Conservation (phyloP, 176 grass and related monocot genomes). For the Aechmea fasciata region DNA sequence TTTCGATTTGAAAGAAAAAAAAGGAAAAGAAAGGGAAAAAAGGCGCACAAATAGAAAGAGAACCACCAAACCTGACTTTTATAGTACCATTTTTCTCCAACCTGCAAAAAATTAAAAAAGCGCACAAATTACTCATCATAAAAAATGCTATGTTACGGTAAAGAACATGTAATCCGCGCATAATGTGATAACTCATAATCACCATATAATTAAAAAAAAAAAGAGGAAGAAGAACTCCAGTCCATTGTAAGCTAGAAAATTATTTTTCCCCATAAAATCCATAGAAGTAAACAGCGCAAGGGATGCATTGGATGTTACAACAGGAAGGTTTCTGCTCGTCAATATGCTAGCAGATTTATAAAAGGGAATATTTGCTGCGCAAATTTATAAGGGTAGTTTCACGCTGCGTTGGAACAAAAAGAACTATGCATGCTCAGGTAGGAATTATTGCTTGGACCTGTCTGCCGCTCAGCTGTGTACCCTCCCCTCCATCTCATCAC, state of each 20-base stretch:
- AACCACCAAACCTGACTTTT: constrained; percentile 22
- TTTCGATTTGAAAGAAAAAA: background rate
- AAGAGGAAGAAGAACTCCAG: background rate
- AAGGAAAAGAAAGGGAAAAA: background rate
- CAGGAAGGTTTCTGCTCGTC: too few relatives aligned
- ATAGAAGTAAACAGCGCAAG: too few relatives aligned
- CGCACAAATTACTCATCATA: background rate
- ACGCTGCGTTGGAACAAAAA: too few relatives aligned
- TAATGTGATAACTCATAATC: background rate
- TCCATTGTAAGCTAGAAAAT: background rate
- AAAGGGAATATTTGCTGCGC: too few relatives aligned
- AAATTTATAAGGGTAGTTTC: too few relatives aligned
- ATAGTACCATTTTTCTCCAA: constrained; percentile 36
- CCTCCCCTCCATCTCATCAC: too few relatives aligned
- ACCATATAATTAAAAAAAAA: background rate
- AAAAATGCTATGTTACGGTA: background rate
- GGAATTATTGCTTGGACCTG: too few relatives aligned
- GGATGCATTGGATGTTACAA: too few relatives aligned
- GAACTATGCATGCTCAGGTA: too few relatives aligned
- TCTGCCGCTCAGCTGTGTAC: too few relatives aligned
- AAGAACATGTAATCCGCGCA: background rate
- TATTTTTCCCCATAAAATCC: too few relatives aligned
- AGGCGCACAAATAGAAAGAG: constrained; percentile 4
- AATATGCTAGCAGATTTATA: too few relatives aligned
- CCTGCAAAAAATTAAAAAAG: constrained; percentile 23